These are phyloP conservation scores for Ensete glaucum DNA, from an alignment of 176 grass and related monocot species.

Conservation along the genomic window DNA sequence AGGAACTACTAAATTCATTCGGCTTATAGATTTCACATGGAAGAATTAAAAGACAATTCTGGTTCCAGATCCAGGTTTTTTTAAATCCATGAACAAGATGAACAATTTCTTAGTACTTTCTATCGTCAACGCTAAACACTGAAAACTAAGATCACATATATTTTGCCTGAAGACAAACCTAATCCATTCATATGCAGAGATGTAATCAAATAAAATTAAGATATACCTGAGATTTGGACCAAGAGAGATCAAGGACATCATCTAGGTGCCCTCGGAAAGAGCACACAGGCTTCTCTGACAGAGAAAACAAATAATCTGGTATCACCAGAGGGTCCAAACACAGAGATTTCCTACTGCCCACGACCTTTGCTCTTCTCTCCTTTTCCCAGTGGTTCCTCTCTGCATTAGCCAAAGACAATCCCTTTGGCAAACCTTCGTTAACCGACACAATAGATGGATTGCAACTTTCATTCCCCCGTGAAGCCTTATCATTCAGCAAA, in stretches of 20 bases:
- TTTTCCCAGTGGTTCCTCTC: constrained; percentile 46
- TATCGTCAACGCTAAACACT: not conserved
- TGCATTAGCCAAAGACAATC: constrained; percentile 30
- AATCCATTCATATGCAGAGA: not conserved
- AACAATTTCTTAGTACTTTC: not conserved
- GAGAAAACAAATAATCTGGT: constrained; percentile 57
- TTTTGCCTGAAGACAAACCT: not conserved
- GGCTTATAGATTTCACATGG: not conserved
- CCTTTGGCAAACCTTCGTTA: constrained; percentile 46
- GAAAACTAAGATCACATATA: not conserved
- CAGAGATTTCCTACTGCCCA: constrained; percentile 62
- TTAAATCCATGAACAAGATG: not conserved
- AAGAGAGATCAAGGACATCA: constrained; percentile 92
- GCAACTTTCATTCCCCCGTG: constrained; percentile 37
- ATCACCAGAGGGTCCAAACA: constrained; percentile 63
- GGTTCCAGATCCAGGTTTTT: not conserved
- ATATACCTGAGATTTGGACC: constrained; percentile 87
- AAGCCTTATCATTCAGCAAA: constrained; percentile 25
- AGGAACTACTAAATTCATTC: not conserved
- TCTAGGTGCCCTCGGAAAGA: constrained; percentile 56
- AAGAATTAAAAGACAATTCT: not conserved
- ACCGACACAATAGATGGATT: constrained; percentile 35
- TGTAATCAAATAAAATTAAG: constrained; percentile 11
- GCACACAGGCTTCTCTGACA: constrained; percentile 70
- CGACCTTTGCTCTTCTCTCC: constrained; percentile 62